phyloP scores from a whole-genome alignment of 805 yeast genomes.

The Pichia scutulata region DNA sequence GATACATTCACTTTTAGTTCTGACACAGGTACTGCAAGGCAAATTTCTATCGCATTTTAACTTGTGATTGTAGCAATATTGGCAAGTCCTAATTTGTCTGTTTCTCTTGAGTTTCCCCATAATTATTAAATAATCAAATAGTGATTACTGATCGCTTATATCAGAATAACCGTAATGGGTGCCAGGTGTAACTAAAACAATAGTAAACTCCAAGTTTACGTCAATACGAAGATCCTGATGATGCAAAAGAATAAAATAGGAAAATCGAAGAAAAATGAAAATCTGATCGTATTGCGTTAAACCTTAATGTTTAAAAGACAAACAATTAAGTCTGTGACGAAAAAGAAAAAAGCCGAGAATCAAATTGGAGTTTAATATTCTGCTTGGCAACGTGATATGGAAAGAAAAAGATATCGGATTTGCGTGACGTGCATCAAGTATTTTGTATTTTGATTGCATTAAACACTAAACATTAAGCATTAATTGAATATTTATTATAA shows the following conservation, averaged over 20 bases:
- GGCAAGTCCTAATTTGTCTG: slow-evolving; percentile 12
- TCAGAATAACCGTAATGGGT: no score
- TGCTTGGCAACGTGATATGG: no score
- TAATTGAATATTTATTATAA: not conserved
- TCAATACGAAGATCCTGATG: not conserved
- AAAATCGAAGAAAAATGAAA: no score
- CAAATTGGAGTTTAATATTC: no score
- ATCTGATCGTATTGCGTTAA: no score
- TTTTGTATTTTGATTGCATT: not conserved
- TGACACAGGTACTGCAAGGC: slow-evolving; percentile 11
- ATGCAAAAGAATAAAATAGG: not conserved
- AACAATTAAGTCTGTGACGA: no score
- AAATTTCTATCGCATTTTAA: slow-evolving; percentile 11
- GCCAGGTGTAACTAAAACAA: not conserved
- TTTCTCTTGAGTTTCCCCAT: slow-evolving; percentile 11
- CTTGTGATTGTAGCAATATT: slow-evolving; percentile 12
- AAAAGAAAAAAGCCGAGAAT: no score
- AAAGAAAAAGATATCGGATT: no score
- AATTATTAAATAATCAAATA: not conserved
- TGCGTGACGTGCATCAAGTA: no score
- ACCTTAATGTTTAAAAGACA: no score
- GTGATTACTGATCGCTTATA: no score
- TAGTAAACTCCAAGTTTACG: not conserved
- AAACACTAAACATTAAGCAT: not conserved
- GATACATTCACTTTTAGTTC: slow-evolving; percentile 9